These are phyloP conservation scores for Schizopora paradoxa DNA, from an alignment of 1,284 basidiomycete species.

Conservation along the genomic window DNA sequence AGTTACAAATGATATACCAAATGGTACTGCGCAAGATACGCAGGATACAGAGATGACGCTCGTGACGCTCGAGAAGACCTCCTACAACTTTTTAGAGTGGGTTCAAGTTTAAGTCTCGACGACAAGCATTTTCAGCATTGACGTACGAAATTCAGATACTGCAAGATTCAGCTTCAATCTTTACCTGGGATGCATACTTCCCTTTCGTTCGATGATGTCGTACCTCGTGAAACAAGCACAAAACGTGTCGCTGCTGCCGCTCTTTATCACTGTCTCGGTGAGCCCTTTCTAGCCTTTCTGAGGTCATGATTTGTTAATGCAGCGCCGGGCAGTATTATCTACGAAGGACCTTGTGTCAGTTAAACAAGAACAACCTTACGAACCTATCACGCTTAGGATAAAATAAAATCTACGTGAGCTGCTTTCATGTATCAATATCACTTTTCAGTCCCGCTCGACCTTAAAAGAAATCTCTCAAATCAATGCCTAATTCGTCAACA, in stretches of 20 bases:
- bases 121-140: slow-evolving; percentile 3
- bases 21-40: slow-evolving; percentile 35
- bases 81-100: slow-evolving; percentile 74
- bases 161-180: slow-evolving; percentile 65
- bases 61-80: slow-evolving; percentile 63
- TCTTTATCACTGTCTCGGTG: slow-evolving; percentile 77
- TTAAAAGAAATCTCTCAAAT: too few relatives aligned
- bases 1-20: slow-evolving; percentile 30
- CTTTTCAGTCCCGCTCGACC: too few relatives aligned
- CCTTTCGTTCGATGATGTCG: slow-evolving; percentile 60
- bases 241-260: slow-evolving; percentile 71
- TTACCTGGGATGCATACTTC: slow-evolving; percentile 41
- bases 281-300: slow-evolving; percentile 22
- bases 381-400: slow-evolving; percentile 37
- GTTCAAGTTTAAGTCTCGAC: slow-evolving; percentile 19
- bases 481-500: too few relatives aligned
- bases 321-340: slow-evolving; percentile 52
- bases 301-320: slow-evolving; percentile 13
- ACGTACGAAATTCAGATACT: slow-evolving; percentile 46
- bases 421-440: background rate
- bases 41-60: slow-evolving; percentile 51
- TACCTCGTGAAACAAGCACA: slow-evolving; percentile 59
- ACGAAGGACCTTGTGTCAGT: slow-evolving; percentile 58
- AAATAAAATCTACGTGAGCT: slow-evolving; percentile 23
- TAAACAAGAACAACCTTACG: slow-evolving; percentile 50